Evolutionary conservation across 768 basidiomycete genomes (phyloP), one percentile per base, ranked within the genome.

Genomic region (Hemileccinum impolitum): DNA sequence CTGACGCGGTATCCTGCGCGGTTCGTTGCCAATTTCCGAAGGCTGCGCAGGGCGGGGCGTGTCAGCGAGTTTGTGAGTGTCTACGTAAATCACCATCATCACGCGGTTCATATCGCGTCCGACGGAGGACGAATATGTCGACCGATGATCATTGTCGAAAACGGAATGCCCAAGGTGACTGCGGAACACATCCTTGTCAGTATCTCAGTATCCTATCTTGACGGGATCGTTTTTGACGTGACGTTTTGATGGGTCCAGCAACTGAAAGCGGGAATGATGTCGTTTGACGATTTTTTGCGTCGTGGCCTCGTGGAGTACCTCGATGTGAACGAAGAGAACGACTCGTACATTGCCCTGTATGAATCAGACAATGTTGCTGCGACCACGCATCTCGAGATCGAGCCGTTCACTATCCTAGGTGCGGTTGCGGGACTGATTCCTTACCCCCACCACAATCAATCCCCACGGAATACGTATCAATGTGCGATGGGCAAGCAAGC

Each of bases 401-500:
- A 99, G 62, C 96, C 96, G 1, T 99, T 99, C 70, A 98, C 96
- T 2, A 75, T 99, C 52, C 82, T 99, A 12, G 96, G 96, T 13
- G 96, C 94, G 32, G 96, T 99, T 41, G 96, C 96, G 4, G 96
- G 96, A 39, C 81, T 99, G 23, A 99, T 99, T 62, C 96, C 96
- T 12, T 99, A 99, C 65, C 96, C 96, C 2, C 96, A 99, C 65
- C 96, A 99, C 68, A 99, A 99, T 63, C 96, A 99, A 64, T 98
- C 96, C 5, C 96, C 96, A 3, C 87, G 96, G 47, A 99, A 99
- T 63, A 99, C 96, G 10, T 99, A 99, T 66, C 95, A 99, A 73
- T 99, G 95, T 63, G 95, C 95, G 47, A 99, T 99, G 95, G 95
- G 96, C 47, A 99, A 99, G 74, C 96, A 99, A 75, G 95, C 96